Evolutionary conservation across 1,284 basidiomycete species (phyloP).

Genomic region (Polyporus tsugae): DNA sequence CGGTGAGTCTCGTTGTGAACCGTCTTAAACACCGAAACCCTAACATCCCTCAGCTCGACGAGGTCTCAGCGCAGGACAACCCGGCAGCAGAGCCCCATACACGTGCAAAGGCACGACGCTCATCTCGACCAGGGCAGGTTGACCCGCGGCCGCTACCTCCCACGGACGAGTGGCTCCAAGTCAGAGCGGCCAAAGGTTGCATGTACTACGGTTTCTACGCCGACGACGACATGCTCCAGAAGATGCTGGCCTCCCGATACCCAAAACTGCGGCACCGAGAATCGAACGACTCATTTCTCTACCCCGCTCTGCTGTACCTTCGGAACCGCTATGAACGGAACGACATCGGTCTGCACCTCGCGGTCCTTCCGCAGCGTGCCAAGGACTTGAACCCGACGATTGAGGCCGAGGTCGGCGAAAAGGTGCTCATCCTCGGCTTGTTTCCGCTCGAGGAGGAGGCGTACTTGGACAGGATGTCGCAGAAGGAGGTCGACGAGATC

Average conservation of each 20-base stretch:
- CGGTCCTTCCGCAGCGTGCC: neutral
- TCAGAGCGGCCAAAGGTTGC: neutral
- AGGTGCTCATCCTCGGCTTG: neutral
- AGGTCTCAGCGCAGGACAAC: neutral
- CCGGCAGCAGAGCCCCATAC: neutral
- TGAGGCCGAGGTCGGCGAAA: neutral
- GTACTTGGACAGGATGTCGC: neutral
- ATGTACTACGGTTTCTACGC: slow-evolving; percentile 4
- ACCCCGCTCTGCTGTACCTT: neutral
- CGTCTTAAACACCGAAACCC: no score
- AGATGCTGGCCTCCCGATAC: neutral
- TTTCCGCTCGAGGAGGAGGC: neutral
- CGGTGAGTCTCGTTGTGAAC: no score
- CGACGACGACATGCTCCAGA: neutral
- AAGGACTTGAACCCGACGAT: neutral
- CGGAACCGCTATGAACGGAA: neutral
- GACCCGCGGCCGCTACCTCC: neutral
- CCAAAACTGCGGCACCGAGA: no score
- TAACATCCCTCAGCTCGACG: neutral
- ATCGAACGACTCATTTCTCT: neutral
- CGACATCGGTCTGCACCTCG: neutral
- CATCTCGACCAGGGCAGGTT: slow-evolving; percentile 1
- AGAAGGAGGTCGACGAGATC: neutral
- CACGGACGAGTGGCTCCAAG: neutral
- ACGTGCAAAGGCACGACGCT: neutral